Conservation (phyloP, 2,329 filamentous ascomycete species). For the Taxawa tesnikishii region DNA sequence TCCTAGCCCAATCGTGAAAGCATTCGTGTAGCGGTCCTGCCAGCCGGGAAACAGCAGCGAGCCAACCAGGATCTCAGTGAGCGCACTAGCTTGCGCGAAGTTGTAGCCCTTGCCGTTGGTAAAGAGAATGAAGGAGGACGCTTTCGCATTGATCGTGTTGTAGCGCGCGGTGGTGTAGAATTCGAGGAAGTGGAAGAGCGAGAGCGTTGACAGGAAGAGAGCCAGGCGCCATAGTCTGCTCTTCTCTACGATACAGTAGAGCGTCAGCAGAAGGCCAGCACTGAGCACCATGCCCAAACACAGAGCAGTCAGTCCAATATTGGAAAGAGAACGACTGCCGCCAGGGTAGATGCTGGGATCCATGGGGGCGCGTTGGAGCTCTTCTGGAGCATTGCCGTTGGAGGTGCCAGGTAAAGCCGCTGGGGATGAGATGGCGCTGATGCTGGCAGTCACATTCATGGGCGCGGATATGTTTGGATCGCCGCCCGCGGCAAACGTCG, state of each 20-base stretch:
- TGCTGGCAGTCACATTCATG: slow-evolving; percentile 1
- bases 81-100: slow-evolving; percentile 64
- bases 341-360: slow-evolving; percentile 25
- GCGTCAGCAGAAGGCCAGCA: slow-evolving; percentile 16
- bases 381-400: slow-evolving; percentile 2
- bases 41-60: slow-evolving; percentile 39
- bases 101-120: slow-evolving; percentile 78
- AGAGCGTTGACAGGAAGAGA: slow-evolving; percentile 55
- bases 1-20: slow-evolving; percentile 39
- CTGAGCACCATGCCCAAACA: slow-evolving; percentile 26
- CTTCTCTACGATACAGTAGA: slow-evolving; percentile 10
- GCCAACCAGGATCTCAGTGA: slow-evolving; percentile 58
- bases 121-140: slow-evolving; percentile 70
- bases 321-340: slow-evolving; percentile 31
- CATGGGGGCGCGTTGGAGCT: slow-evolving; percentile 7
- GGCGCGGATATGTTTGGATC: slow-evolving; percentile 9
- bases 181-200: slow-evolving; percentile 89
- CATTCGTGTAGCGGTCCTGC: slow-evolving; percentile 30
- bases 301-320: slow-evolving; percentile 35
- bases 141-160: slow-evolving; percentile 62
- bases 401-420: slow-evolving; percentile 1
- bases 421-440: background rate
- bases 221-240: slow-evolving; percentile 40
- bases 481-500: too few species aligned
- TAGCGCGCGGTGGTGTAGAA: slow-evolving; percentile 80